A percentile compares a stretch with the other conserved stretches of the same genome.
These are phyloP conservation scores for Tetrahymena thermophila DNA, from an alignment of 73 alveolate genomes.

Conservation along the genomic window DNA sequence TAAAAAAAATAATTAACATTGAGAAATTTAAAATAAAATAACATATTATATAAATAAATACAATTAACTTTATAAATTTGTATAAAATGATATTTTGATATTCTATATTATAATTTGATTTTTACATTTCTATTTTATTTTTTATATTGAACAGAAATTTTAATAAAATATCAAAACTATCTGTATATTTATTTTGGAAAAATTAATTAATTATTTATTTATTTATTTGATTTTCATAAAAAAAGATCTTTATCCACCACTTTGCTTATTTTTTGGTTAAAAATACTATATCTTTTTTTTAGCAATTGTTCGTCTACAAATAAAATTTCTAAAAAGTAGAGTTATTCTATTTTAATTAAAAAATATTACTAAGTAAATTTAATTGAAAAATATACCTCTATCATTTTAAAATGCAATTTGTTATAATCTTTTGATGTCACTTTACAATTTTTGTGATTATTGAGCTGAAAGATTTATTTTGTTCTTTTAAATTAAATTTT, in stretches of 20 bases:
- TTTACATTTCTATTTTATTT: too few species aligned
- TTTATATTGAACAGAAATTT: too few species aligned
- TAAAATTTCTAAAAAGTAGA: background rate
- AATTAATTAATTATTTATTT: too few species aligned
- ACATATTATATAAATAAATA: too few species aligned
- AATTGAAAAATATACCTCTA: background rate
- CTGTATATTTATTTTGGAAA: too few species aligned
- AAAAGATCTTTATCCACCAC: background rate
- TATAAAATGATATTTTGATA: too few species aligned
- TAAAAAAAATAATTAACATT: too few species aligned
- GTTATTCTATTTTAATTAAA: background rate
- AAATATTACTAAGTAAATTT: background rate
- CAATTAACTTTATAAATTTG: too few species aligned
- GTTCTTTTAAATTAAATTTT: background rate
- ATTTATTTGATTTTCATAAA: too few species aligned
- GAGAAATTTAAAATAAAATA: too few species aligned
- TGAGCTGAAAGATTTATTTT: background rate
- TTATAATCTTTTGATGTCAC: background rate
- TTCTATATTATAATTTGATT: too few species aligned
- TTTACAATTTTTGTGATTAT: background rate
- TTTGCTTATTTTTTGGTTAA: background rate
- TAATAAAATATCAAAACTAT: too few species aligned
- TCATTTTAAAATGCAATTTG: background rate
- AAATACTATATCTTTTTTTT: background rate
- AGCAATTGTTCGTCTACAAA: background rate